Percentiles rank a stretch among this genome's conserved stretches.
Conservation (phyloP, 306 rosid species). For the Calophaca sinica region DNA sequence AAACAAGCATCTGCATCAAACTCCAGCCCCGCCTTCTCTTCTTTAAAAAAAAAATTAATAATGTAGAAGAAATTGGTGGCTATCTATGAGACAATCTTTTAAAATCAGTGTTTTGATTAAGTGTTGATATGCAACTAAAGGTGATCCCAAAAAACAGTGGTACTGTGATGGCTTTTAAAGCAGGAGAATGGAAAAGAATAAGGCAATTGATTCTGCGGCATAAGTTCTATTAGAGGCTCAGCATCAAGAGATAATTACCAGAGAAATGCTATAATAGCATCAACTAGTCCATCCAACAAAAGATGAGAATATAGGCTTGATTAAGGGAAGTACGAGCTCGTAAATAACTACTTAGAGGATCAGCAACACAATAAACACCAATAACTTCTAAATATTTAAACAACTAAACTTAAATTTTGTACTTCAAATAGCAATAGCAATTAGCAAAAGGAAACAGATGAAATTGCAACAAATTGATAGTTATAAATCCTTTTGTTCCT, state of each 20-base stretch:
- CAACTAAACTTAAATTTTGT: not conserved
- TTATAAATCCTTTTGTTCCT: not conserved
- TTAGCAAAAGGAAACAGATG: not conserved
- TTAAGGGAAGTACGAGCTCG: not conserved
- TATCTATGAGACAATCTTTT: constrained; percentile 16
- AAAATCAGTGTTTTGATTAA: constrained; percentile 8
- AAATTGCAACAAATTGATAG: constrained; percentile 12
- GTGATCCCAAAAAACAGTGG: constrained; percentile 3
- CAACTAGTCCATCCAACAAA: not conserved
- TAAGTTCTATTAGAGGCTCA: constrained; percentile 1
- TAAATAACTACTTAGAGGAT: not conserved
- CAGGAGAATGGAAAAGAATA: constrained; percentile 16
- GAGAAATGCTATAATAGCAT: constrained; percentile 2
- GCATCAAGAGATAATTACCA: constrained; percentile 8
- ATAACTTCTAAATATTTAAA: constrained; percentile 11
- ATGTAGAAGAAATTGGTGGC: not conserved
- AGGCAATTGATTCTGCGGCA: not conserved
- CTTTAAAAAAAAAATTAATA: not conserved
- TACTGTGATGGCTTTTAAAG: not conserved
- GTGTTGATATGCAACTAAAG: constrained; percentile 5
- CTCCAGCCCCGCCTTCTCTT: not conserved
- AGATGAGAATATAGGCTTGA: constrained; percentile 8
- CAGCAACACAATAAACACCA: constrained; percentile 16
- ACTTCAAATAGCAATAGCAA: not conserved
- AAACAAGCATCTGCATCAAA: constrained; percentile 17